A percentile compares a stretch with the other conserved stretches of the same genome.
phyloP scores from a whole-genome alignment of 768 basidiomycete species.

The Podaxis rugospora region DNA sequence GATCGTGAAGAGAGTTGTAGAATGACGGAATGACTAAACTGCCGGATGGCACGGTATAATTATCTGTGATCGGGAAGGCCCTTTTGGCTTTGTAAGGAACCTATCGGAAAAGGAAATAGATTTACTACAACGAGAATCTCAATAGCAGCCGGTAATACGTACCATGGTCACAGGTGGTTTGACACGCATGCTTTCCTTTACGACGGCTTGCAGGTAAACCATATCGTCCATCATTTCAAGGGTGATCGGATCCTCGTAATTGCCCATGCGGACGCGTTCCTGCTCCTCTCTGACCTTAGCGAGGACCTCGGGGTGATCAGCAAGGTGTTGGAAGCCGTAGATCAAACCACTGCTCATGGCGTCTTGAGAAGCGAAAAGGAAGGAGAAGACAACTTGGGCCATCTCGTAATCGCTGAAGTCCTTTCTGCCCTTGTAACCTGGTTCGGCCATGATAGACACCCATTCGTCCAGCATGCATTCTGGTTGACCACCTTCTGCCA shows the following conservation, averaged over 20 bases:
- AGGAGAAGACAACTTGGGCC: constrained; percentile 94
- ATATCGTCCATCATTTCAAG: constrained; percentile 89
- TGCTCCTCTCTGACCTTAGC: constrained; percentile 92
- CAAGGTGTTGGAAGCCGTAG: constrained; percentile 94
- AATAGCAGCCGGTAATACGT: constrained; percentile 12
- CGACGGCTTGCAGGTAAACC: constrained; percentile 87
- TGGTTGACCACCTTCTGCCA: constrained; percentile 77
- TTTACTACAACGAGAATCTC: constrained; percentile 12
- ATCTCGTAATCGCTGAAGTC: constrained; percentile 95
- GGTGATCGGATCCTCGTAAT: constrained; percentile 72
- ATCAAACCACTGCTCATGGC: constrained; percentile 98
- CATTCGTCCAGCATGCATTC: constrained; percentile 93
- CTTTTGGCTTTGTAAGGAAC: constrained; percentile 92
- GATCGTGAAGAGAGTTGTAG: constrained; percentile 91
- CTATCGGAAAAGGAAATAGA: constrained; percentile 31
- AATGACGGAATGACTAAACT: constrained; percentile 96
- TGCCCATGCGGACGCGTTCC: constrained; percentile 72
- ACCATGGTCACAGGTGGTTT: constrained; percentile 98
- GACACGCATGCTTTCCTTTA: constrained; percentile 89
- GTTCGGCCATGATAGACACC: constrained; percentile 70
- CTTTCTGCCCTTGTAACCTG: constrained; percentile 66
- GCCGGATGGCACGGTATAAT: constrained; percentile 87
- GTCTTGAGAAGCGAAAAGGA: constrained; percentile 95
- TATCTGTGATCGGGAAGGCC: constrained; percentile 86
- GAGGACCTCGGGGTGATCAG: constrained; percentile 86